A percentile compares a stretch with the other conserved stretches of the same genome.
phyloP scores from a whole-genome alignment of 208 protist species.

The Leishmania tarentolae region DNA sequence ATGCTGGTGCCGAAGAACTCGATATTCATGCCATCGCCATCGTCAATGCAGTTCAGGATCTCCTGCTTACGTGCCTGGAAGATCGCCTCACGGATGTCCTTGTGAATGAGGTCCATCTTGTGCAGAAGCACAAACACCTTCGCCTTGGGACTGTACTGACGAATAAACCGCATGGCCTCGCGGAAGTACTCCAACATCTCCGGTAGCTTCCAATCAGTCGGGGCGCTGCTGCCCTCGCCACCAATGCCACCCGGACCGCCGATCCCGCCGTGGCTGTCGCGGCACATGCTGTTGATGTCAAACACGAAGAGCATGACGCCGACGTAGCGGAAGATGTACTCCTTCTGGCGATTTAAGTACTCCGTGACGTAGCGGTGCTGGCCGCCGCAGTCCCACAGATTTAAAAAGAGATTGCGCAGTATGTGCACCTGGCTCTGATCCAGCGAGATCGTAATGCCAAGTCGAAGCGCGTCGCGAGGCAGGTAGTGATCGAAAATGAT shows the following conservation, averaged over 20 bases:
- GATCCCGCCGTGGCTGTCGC: conserved; percentile 34
- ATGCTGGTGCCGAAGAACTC: conserved; percentile 98
- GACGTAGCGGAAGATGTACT: conserved; percentile 99
- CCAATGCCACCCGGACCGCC: conserved; percentile 13
- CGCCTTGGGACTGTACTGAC: conserved; percentile 96
- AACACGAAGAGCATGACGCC: conserved; percentile 99
- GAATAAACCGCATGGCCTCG: conserved; percentile 94
- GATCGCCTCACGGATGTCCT: conserved; percentile 66
- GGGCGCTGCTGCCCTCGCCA: conserved; percentile 31
- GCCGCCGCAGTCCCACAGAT: conserved; percentile 99
- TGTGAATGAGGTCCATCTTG: conserved; percentile 98
- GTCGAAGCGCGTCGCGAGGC: conserved; percentile 91
- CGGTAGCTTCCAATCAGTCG: conserved; percentile 75
- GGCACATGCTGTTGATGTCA: conserved; percentile 95
- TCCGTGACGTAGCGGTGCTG: conserved; percentile 98
- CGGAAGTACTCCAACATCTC: conserved; percentile 98
- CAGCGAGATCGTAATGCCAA: conserved; percentile 96
- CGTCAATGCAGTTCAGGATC: conserved; percentile 60
- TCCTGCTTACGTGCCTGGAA: conserved; percentile 74
- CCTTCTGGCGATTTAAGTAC: conserved; percentile 97
- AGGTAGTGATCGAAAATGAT: conserved; percentile 99
- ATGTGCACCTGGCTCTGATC: conserved; percentile 99
- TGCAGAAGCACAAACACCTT: conserved; percentile 99
- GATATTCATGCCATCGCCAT: conserved; percentile 69
- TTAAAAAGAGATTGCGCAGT: conserved; percentile 98